Evolutionary conservation across 208 protist species (phyloP), one percentile per base, ranked within the genome.

Genomic region (Novymonas esmeraldas): DNA sequence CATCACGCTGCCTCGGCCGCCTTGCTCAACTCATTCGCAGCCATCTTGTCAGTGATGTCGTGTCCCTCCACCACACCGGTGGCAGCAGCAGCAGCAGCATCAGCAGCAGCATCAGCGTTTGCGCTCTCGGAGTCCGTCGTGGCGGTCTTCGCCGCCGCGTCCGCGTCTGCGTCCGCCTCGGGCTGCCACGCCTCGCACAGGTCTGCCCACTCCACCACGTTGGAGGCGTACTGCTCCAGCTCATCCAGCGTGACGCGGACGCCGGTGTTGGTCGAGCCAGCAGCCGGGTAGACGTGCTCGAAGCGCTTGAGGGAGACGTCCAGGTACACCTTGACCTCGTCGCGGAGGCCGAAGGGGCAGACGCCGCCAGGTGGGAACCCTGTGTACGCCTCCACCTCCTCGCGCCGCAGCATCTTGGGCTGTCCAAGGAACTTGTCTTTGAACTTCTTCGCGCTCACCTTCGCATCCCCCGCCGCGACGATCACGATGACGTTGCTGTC

Each of bases 201-300:
- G 61, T 92, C 78, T 13, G 88, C 79, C 86, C 86, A 92, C 78
- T 89, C 86, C 20, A 89, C 75, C 73, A 84, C 79, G 50, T 82
- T 78, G 22, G 70, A 59, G 2, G 76, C 73, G 74, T 84, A 86
- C 42, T 63, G 48, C 70, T 87, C 83, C 51, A 92, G 72, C 62
- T 92, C 86, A 2, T 77, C 78, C 2, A 69, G 42, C n/a, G 56
- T 79, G 44, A 92, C 22, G 13, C 51, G 60, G 6, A 89, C 57
- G 6, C 67, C 73, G 42, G 70, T 83, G 75, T 88, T 82, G 3
- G 46, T 22, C 9, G 80, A 79, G 20, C 86, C 86, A 13, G 46
- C 76, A 11, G 83, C 79, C 36, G 78, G 78, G 71, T 83, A 87
- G 11, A 92, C 78, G 0, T 51, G 76, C 24, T 39, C 34, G 38